Conservation (phyloP, 306 rosid species). For the Ziziphus jujuba region DNA sequence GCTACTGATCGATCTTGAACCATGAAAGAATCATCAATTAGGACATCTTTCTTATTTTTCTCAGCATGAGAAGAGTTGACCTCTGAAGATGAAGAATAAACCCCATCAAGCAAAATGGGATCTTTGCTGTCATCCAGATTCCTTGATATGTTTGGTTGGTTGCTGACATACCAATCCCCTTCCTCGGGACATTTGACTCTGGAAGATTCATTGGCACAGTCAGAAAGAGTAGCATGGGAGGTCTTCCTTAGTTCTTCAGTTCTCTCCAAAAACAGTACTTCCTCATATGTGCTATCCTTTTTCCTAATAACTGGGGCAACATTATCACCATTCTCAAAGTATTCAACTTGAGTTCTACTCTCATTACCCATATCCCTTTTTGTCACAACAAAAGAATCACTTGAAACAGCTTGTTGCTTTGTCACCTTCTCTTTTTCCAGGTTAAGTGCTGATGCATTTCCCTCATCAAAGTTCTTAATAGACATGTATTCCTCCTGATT, state of each 20-base stretch:
- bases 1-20: slow-evolving; percentile 56
- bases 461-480: slow-evolving; percentile 40
- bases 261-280: slow-evolving; percentile 53
- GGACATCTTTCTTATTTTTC: slow-evolving; percentile 51
- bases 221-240: slow-evolving; percentile 35
- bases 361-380: slow-evolving; percentile 38
- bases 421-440: slow-evolving; percentile 38
- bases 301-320: slow-evolving; percentile 42
- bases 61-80: slow-evolving; percentile 31
- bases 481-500: slow-evolving; percentile 48
- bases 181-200: slow-evolving; percentile 51
- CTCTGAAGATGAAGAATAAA: slow-evolving; percentile 42
- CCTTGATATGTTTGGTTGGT: slow-evolving; percentile 40
- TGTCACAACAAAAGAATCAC: slow-evolving; percentile 64
- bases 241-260: slow-evolving; percentile 42
- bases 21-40: slow-evolving; percentile 91
- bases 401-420: slow-evolving; percentile 48
- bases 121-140: slow-evolving; percentile 36
- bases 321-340: slow-evolving; percentile 54
- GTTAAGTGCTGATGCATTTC: slow-evolving; percentile 38
- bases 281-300: slow-evolving; percentile 46
- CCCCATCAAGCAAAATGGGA: slow-evolving; percentile 49
- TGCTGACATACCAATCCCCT: slow-evolving; percentile 68
- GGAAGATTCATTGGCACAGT: slow-evolving; percentile 37
- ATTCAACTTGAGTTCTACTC: slow-evolving; percentile 29